Conservation (phyloP, 1,284 basidiomycete species). For the Ganoderma lucidum region DNA sequence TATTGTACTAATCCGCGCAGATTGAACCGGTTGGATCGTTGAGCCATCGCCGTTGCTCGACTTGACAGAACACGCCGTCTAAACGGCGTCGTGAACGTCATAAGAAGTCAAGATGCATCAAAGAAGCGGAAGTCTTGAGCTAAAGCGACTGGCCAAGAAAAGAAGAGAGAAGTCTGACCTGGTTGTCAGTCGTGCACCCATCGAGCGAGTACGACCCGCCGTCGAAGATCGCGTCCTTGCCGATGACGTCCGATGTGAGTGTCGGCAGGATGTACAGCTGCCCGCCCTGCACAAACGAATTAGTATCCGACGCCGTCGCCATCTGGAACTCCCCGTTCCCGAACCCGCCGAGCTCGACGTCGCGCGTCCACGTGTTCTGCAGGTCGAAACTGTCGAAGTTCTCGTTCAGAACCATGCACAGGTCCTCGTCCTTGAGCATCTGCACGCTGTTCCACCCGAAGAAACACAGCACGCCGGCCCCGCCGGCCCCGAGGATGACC, state of each 20-base stretch:
- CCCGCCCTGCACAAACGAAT: slow-evolving; percentile 74
- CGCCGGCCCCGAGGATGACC: slow-evolving; percentile 53
- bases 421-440: slow-evolving; percentile 46
- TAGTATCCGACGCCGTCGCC: slow-evolving; percentile 68
- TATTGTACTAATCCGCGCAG: slow-evolving; percentile 76
- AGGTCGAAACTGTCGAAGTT: slow-evolving; percentile 64
- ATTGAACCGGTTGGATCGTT: slow-evolving; percentile 81
- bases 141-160: not conserved
- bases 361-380: slow-evolving; percentile 65
- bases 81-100: not conserved
- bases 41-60: slow-evolving; percentile 46
- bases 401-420: slow-evolving; percentile 77
- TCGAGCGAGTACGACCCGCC: slow-evolving; percentile 72
- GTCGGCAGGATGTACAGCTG: slow-evolving; percentile 84
- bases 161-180: slow-evolving; percentile 20
- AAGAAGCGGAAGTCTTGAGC: not conserved
- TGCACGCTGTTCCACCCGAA: slow-evolving; percentile 54
- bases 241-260: slow-evolving; percentile 73
- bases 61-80: slow-evolving; percentile 52
- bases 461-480: slow-evolving; percentile 56
- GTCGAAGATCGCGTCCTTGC: slow-evolving; percentile 62
- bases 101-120: too few relatives aligned
- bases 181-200: slow-evolving; percentile 63
- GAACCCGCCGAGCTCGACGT: slow-evolving; percentile 80
- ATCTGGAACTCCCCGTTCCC: slow-evolving; percentile 87